Evolutionary conservation across 1,139 yeast genomes (phyloP).

Genomic region (Suhomyces guaymorum): DNA sequence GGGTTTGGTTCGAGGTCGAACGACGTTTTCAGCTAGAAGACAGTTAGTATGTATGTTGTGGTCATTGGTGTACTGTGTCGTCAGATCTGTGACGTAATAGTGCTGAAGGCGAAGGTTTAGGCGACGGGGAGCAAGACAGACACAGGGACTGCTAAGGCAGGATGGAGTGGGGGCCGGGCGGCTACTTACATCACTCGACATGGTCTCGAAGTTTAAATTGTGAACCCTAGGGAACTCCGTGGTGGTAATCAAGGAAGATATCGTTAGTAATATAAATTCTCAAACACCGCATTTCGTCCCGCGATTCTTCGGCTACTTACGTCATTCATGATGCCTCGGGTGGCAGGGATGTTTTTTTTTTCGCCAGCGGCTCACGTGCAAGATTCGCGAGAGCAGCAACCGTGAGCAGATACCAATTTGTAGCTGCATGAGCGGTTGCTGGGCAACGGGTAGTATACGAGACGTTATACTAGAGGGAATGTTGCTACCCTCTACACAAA

Average conservation of each 20-base stretch:
- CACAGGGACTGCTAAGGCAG: too few species aligned
- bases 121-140: too few species aligned
- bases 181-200: conserved; percentile 14
- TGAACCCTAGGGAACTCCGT: conserved; percentile 1
- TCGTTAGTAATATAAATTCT: conserved; percentile 8
- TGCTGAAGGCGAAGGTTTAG: background rate
- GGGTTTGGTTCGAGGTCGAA: conserved; percentile 93
- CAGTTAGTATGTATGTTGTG: conserved; percentile 1
- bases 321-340: conserved; percentile 11
- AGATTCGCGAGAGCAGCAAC: background rate
- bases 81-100: conserved; percentile 10
- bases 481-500: too few species aligned
- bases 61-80: background rate
- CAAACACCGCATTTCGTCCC: conserved; percentile 1
- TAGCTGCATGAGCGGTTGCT: too few species aligned
- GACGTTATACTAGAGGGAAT: too few species aligned
- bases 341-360: background rate
- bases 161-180: too few species aligned
- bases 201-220: conserved; percentile 1
- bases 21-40: conserved; percentile 41
- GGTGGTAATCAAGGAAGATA: conserved; percentile 2
- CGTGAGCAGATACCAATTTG: background rate
- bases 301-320: conserved; percentile 8
- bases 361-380: too few species aligned
- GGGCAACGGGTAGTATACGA: background rate